Conservation (phyloP, 805 yeast species). For the Teunomyces kruisii region DNA sequence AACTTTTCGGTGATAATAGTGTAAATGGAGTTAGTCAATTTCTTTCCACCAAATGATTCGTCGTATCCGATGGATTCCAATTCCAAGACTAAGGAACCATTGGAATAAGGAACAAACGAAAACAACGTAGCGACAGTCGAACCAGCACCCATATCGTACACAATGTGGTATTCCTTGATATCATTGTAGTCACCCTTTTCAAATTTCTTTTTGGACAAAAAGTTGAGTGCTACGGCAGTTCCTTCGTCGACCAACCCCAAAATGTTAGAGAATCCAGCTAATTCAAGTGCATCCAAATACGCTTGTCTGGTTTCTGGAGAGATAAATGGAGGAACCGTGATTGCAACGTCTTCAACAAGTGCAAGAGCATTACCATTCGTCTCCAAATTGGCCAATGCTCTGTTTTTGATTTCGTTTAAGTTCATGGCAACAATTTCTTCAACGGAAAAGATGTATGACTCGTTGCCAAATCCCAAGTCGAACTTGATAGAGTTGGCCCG, state of each 20-base stretch:
- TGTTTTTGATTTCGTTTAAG: conserved; percentile 57
- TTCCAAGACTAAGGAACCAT: conserved; percentile 48
- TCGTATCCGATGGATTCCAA: conserved; percentile 74
- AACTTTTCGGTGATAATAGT: conserved; percentile 62
- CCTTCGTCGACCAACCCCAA: conserved; percentile 85
- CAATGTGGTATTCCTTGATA: conserved; percentile 56
- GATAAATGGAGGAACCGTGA: conserved; percentile 77
- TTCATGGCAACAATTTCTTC: conserved; percentile 90
- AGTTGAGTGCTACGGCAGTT: conserved; percentile 84
- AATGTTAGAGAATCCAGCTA: conserved; percentile 61
- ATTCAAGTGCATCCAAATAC: conserved; percentile 64
- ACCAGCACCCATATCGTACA: conserved; percentile 93
- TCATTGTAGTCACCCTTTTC: conserved; percentile 33
- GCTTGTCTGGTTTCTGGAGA: conserved; percentile 66
- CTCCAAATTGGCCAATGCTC: conserved; percentile 65
- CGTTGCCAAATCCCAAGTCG: conserved; percentile 38
- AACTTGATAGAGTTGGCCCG: conserved; percentile 56
- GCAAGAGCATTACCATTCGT: conserved; percentile 36
- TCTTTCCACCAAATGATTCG: conserved; percentile 71
- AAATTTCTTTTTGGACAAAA: conserved; percentile 54
- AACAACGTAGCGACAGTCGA: conserved; percentile 86
- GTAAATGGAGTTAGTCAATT: conserved; percentile 65
- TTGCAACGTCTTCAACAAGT: conserved; percentile 61
- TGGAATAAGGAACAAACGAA: conserved; percentile 50
- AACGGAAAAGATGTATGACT: conserved; percentile 39